Evolutionary conservation across 768 basidiomycete genomes (phyloP), one percentile per base, ranked within the genome.

Genomic region (Boletus rubescentipes): DNA sequence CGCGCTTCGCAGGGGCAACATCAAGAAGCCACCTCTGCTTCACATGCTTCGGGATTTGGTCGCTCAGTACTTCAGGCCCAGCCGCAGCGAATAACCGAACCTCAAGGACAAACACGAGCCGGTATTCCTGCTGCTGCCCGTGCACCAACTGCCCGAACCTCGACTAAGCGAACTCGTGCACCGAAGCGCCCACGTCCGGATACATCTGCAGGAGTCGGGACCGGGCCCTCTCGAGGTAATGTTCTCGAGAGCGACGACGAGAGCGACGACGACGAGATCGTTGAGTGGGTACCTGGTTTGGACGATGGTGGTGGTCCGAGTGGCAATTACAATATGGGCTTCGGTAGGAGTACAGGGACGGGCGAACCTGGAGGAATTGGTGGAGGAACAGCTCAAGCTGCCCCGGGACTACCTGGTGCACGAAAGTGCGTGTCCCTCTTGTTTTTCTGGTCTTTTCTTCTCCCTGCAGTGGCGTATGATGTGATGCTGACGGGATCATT

Each of bases 251-350:
- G 69, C 20, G 70, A 70, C 2, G 62, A 64, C 20, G 69, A 70
- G 2, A 72, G 66, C 9, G 69, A 70, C 0, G 68, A 70, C 1
- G 69, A 72, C 1, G 69, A 70, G 2, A 42, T 62, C 20, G 26
- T 49, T 20, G 68, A 70, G 21, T 65, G 58, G 61, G 45, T 55
- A 7, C 54, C 51, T 55, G 62, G 63, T 12, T 23, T 39, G 31
- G 51, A 53, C 35, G 46, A 43, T 3, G 36, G 43, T 36, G 41
- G 36, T 34, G 52, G 39, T 31, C 18, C 44, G 6, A 55, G 52
- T 16, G 49, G 46, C 4, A 26, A 23, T 31, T 20, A 34, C 39
- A 31, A 11, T 32, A 14, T 37, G 7, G 44, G 48, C 2, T 12
- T 18, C 3, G 20, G 44, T 6, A 39, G 41, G 31, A 49, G 29